Conservation (phyloP, 805 yeast species). For the Isabelozyma pseudorhagii region DNA sequence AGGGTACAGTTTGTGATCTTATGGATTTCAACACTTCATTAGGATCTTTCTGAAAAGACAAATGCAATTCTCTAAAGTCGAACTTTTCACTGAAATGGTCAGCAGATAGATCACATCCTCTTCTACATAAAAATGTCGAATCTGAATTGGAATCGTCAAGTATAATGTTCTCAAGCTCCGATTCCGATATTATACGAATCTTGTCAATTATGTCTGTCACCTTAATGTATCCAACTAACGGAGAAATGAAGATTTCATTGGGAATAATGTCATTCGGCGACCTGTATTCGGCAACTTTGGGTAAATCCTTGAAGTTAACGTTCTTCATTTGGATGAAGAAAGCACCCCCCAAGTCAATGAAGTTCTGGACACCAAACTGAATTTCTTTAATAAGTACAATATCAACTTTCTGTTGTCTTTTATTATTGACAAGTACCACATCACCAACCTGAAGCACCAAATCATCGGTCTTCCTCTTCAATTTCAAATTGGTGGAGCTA, state of each 20-base stretch:
- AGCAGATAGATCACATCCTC: slow-evolving; percentile 38
- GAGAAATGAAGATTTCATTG: slow-evolving; percentile 56
- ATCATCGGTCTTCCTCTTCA: slow-evolving; percentile 46
- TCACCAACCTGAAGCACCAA: slow-evolving; percentile 53
- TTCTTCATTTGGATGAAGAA: slow-evolving; percentile 47
- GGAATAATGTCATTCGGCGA: slow-evolving; percentile 13
- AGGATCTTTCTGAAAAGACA: slow-evolving; percentile 18
- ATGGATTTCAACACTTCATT: slow-evolving; percentile 28
- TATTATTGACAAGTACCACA: slow-evolving; percentile 39
- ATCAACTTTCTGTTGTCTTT: slow-evolving; percentile 26
- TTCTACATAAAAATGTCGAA: slow-evolving; percentile 35
- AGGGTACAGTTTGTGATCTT: slow-evolving; percentile 23
- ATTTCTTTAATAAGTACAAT: slow-evolving; percentile 53
- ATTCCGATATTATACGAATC: slow-evolving; percentile 42
- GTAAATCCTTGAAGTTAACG: slow-evolving; percentile 13
- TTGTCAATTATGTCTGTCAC: slow-evolving; percentile 41
- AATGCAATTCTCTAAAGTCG: slow-evolving; percentile 35
- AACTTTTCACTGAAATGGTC: slow-evolving; percentile 31
- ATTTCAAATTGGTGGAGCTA: slow-evolving; percentile 11
- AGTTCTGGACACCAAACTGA: slow-evolving; percentile 45
- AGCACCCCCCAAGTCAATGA: slow-evolving; percentile 46
- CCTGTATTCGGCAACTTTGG: slow-evolving; percentile 10
- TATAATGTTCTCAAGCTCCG: slow-evolving; percentile 25
- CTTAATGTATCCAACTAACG: slow-evolving; percentile 43
- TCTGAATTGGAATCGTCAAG: slow-evolving; percentile 33